Evolutionary conservation across 305 asterid genomes (phyloP), one percentile per base, ranked within the genome.

Genomic region (Euphrasia arctica): DNA sequence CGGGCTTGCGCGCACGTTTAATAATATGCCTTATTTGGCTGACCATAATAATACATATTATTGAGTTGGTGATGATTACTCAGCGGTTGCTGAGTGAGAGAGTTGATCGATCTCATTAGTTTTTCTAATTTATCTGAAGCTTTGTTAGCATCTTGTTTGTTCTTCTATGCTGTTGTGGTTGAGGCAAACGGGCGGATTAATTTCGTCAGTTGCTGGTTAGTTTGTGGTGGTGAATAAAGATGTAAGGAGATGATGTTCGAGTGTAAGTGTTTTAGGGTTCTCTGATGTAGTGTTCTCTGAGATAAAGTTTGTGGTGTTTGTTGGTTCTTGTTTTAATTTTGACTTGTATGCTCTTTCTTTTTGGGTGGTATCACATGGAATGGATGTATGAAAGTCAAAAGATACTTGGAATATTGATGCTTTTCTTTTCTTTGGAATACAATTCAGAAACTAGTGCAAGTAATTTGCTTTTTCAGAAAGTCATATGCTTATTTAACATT

Each of bases 11-110:
- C 77, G 75, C 31, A 80, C 80, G 2, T 93, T 93, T 84, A 76
- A 78, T 59, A 90, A 82, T 66, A 90, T 90, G 97, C 99, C 99
- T 75, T 93, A 93, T 71, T 82, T 93, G 0, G 73, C 85, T 48
- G 22, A 5, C 45, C 45, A 39, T 39, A 39, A 7, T 39, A 8
- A 39, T 39, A 39, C 9, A 10, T 39, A 39, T 9, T 39, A 8
- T 39, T 39, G 45, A 7, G 45, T 9, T 39, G 1, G 9, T 39
- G 45, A 39, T 39, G 45, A 7, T 39, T 39, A 8, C 9, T 10
- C 45, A 39, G 12, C 45, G 7, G 45, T 39, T 39, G 11, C 45
- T 39, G 3, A 39, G 45, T 7, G 45, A 39, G 45, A 9, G 45
- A 18, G 22, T 3, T 39, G 45, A 39, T 39, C 11, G 45, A 39